Evolutionary conservation across 495 filamentous ascomycete species (phyloP).

Genomic region (Podospora appendiculata): DNA sequence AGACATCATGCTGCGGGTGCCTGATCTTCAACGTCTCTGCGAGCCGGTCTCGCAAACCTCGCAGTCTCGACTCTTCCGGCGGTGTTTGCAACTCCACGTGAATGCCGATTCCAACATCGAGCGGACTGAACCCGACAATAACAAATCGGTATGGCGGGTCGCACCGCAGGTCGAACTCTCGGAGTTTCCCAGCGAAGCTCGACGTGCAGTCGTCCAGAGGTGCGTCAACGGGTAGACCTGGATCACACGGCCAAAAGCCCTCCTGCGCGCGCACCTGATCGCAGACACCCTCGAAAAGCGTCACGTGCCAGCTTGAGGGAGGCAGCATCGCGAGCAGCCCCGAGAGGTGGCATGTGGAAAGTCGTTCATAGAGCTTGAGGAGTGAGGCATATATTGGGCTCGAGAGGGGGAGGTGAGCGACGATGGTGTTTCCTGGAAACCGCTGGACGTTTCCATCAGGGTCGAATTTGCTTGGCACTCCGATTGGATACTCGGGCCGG

Average conservation of each 20-base stretch:
- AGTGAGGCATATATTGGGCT: constrained; percentile 7
- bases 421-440: constrained; percentile 21
- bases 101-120: constrained; percentile 7
- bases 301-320: constrained; percentile 19
- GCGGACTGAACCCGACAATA: constrained; percentile 2
- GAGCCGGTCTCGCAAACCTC: constrained; percentile 12
- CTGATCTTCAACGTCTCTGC: constrained; percentile 7
- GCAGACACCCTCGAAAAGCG: constrained; percentile 19
- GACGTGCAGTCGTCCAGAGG: constrained; percentile 9
- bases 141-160: constrained; percentile 5
- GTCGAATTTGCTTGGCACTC: constrained; percentile 18
- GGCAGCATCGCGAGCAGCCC: constrained; percentile 10
- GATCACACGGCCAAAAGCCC: constrained; percentile 12
- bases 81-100: not conserved
- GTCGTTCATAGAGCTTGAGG: constrained; percentile 5
- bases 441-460: constrained; percentile 12
- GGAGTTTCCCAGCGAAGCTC: constrained; percentile 3
- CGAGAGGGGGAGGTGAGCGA: constrained; percentile 9
- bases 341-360: constrained; percentile 1
- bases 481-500: constrained; percentile 4
- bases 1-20: constrained; percentile 6
- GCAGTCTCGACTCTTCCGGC: constrained; percentile 4
- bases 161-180: constrained; percentile 5
- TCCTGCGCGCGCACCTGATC: constrained; percentile 9
- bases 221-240: constrained; percentile 2